Base-by-base conservation (phyloP, 768 basidiomycete species). In the Tremella fuciformis region DNA sequence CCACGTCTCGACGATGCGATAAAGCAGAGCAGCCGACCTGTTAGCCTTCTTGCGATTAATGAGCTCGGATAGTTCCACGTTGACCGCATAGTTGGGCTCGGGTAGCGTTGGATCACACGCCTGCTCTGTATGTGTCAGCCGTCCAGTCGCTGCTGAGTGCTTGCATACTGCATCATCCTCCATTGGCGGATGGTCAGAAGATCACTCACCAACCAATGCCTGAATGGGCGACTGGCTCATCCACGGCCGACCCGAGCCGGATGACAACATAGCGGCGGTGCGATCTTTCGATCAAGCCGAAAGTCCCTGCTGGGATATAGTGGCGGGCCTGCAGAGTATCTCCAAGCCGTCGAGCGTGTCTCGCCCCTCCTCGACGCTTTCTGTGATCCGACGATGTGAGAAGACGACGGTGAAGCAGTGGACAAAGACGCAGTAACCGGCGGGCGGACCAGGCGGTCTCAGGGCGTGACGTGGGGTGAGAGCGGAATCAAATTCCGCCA, bases 41-140 rank as follows among this genome's bases (percentile, higher is more conserved):
- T 99, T 98, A 0, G 92, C 93, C 78, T 98, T 98, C 81, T 97
- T 98, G 57, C 80, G 80, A 78, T 93, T 94, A 78, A 98, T 85
- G 69, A 87, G 84, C 62, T 97, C 93, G 13, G 91, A 92, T 29
- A 98, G 85, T 77, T 97, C 92, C 64, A 99, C 83, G 75, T 97
- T 90, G 24, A 87, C 80, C 0, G 89, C 87, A 78, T 91, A 90
- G 78, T 96, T 94, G 25, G 92, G 92, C 74, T 92, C 91, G 64
- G 84, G 84, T 4, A 89, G 81, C 4, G 85, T 83, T 0, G 92
- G 87, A 63, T 92, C 90, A 78, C 91, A 94, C 11, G 90, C 89
- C 46, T 88, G 84, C 54, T 87, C 79, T 79, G 65, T 19, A 15
- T 24, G 26, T 3, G 49, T 52, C 42, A 24, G 22, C 7, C 6